Evolutionary conservation across 1,284 basidiomycete genomes (phyloP).

Genomic region (Inonotus obliquus): DNA sequence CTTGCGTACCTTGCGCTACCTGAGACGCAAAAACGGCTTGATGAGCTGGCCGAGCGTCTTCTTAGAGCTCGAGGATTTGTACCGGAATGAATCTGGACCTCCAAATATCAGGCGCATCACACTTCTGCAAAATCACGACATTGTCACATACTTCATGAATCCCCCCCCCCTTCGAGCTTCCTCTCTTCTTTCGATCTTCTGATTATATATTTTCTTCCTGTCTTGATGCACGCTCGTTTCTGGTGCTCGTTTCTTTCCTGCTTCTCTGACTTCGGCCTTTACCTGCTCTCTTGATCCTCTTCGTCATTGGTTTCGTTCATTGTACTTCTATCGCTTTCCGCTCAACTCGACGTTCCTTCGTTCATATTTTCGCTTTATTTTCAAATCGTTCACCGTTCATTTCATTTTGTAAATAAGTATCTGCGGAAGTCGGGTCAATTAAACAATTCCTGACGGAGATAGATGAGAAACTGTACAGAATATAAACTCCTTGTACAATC

Average conservation of each 20-base stretch:
- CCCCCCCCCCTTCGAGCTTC: no score
- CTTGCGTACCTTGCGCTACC: conserved; percentile 9
- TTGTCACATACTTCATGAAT: not conserved
- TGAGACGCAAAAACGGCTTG: conserved; percentile 11
- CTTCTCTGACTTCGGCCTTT: not conserved
- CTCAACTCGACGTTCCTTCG: not conserved
- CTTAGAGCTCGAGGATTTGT: conserved; percentile 3
- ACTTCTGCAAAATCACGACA: not conserved
- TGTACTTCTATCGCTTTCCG: not conserved
- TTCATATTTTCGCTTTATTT: not conserved
- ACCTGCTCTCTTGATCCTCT: not conserved
- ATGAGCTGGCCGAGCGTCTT: conserved; percentile 8
- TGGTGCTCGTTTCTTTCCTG: not conserved
- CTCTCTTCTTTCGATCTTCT: not conserved
- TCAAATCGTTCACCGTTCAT: no score
- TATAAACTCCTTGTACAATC: not conserved
- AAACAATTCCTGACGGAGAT: not conserved
- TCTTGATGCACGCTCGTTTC: not conserved
- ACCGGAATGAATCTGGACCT: not conserved
- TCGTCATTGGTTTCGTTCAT: not conserved
- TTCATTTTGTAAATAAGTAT: not conserved
- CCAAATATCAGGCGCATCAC: not conserved
- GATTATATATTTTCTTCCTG: not conserved
- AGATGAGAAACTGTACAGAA: not conserved
- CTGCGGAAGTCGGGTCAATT: not conserved